Percentiles rank a stretch among this genome's conserved stretches.
phyloP scores from a whole-genome alignment of 2,329 filamentous ascomycete genomes.

The Lachnellula cervina region DNA sequence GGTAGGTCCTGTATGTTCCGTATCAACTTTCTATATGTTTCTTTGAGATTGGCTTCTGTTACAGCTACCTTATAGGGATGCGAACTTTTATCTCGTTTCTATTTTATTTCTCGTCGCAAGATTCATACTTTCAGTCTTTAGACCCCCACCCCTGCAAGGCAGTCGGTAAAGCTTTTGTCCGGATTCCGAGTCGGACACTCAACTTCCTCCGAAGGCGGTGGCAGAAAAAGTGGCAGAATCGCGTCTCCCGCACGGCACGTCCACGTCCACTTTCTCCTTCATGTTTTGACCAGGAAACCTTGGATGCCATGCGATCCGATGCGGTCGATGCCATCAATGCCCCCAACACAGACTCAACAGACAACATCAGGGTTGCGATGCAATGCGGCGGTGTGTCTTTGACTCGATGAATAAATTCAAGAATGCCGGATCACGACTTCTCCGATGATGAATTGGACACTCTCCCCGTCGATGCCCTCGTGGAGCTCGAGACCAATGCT shows the following conservation, averaged over 20 bases:
- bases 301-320: too few species aligned
- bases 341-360: background rate
- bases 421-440: slow-evolving; percentile 48
- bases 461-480: slow-evolving; percentile 51
- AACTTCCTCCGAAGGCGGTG: slow-evolving; percentile 1
- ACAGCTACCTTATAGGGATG: too few species aligned
- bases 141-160: background rate
- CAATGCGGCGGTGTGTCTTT: background rate
- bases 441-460: slow-evolving; percentile 60
- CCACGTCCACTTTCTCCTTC: background rate
- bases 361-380: background rate
- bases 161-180: background rate
- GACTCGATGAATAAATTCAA: slow-evolving; percentile 32
- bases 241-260: background rate
- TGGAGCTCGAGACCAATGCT: slow-evolving; percentile 60
- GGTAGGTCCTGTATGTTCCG: too few species aligned
- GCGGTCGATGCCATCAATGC: background rate
- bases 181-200: background rate
- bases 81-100: too few species aligned
- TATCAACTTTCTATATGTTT: too few species aligned
- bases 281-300: background rate
- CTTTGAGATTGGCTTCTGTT: too few species aligned
- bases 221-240: slow-evolving; percentile 2
- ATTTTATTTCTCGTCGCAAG: too few species aligned
- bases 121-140: background rate